A percentile compares a stretch with the other conserved stretches of the same genome.
Conservation (phyloP, 805 yeast genomes). For the Lachancea fermentati region DNA sequence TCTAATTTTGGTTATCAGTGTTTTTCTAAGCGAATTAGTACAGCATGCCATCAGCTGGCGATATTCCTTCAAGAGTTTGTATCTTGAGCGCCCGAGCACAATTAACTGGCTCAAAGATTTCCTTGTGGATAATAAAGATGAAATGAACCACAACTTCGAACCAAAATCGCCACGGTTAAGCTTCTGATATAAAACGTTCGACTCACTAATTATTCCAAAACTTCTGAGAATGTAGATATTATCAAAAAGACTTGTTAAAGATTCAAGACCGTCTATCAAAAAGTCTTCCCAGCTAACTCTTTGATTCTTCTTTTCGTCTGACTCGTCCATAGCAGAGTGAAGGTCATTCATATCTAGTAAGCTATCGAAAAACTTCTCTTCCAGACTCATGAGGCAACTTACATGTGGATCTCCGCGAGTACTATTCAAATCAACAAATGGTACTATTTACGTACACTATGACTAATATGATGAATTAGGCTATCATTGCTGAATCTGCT, state of each 20-base stretch:
- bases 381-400: no score
- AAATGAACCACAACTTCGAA: conserved; percentile 27
- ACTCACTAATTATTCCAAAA: conserved; percentile 25
- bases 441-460: background rate
- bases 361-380: background rate
- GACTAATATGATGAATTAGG: no score
- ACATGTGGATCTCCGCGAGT: no score
- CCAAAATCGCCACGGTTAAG: conserved; percentile 26
- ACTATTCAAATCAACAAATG: no score
- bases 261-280: conserved; percentile 19
- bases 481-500: conserved; percentile 21
- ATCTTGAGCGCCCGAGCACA: conserved; percentile 11
- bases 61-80: conserved; percentile 13
- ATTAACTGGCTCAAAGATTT: conserved; percentile 14
- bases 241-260: conserved; percentile 24
- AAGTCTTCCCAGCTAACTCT: background rate
- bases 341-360: background rate
- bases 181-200: conserved; percentile 20
- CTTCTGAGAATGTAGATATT: conserved; percentile 25
- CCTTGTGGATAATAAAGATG: conserved; percentile 22
- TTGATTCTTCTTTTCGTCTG: background rate
- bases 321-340: background rate
- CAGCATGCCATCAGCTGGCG: background rate
- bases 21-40: conserved; percentile 11
- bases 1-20: conserved; percentile 17